Evolutionary conservation across 1,284 basidiomycete genomes (phyloP).

Genomic region (Fomitiporia mediterranea): DNA sequence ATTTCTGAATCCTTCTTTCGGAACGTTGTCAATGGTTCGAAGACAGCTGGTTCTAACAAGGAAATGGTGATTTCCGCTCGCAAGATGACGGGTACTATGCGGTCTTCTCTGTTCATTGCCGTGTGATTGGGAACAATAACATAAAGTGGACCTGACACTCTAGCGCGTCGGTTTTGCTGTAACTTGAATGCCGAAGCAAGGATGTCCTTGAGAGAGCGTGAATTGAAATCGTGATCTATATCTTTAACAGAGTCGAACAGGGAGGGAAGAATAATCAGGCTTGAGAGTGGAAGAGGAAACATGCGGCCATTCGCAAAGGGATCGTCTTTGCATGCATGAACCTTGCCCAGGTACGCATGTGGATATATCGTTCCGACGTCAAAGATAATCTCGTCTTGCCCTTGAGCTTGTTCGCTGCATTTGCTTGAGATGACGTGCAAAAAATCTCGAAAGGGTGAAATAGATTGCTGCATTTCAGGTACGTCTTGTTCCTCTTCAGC

Average conservation of each 20-base stretch:
- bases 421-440: not conserved
- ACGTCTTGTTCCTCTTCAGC: not conserved
- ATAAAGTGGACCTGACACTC: not conserved
- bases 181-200: constrained; percentile 12
- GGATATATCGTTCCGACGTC: constrained; percentile 15
- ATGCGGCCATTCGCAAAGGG: constrained; percentile 2
- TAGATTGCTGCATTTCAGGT: not conserved
- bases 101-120: not conserved
- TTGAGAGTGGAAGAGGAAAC: not conserved
- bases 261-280: constrained; percentile 1
- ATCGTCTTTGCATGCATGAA: constrained; percentile 10
- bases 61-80: constrained; percentile 9
- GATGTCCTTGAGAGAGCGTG: constrained; percentile 2
- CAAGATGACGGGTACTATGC: not conserved
- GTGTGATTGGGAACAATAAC: not conserved
- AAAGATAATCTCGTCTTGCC: constrained; percentile 5
- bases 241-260: constrained; percentile 6
- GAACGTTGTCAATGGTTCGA: constrained; percentile 1
- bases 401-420: constrained; percentile 5
- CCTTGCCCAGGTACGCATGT: not conserved
- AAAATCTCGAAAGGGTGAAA: constrained; percentile 4
- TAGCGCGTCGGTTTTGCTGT: constrained; percentile 14
- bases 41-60: constrained; percentile 5
- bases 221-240: constrained; percentile 12
- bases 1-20: constrained; percentile 3